A percentile compares a stretch with the other conserved stretches of the same genome.
phyloP scores from a whole-genome alignment of 1,284 basidiomycete genomes.

The Schizophyllum amplum region DNA sequence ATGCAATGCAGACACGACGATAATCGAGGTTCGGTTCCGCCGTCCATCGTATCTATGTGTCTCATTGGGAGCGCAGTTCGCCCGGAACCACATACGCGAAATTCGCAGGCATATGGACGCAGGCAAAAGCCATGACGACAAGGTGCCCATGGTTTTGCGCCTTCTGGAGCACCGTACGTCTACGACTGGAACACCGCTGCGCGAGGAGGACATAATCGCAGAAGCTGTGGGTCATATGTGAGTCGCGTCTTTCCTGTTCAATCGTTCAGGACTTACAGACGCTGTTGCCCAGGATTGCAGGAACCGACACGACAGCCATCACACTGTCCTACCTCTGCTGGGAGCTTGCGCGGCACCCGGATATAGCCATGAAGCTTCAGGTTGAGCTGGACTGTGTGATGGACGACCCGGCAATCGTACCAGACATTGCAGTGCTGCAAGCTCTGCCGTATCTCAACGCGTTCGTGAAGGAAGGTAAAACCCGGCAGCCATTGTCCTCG shows the following conservation, averaged over 20 bases:
- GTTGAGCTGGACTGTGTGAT: constrained; percentile 7
- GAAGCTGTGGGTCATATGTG: neutral
- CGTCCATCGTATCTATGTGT: too few species aligned
- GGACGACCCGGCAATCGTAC: constrained; percentile 4
- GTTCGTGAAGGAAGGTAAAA: constrained; percentile 8
- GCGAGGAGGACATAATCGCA: neutral
- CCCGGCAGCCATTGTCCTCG: neutral
- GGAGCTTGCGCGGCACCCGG: constrained; percentile 3
- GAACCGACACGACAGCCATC: constrained; percentile 3
- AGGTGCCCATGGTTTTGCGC: neutral
- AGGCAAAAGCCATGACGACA: neutral
- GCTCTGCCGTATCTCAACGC: constrained; percentile 6
- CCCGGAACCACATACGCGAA: neutral
- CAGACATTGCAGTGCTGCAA: constrained; percentile 2
- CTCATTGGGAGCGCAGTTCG: neutral
- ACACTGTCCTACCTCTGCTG: constrained; percentile 6
- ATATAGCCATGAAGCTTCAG: constrained; percentile 3
- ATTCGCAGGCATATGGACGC: neutral
- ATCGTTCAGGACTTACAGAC: neutral
- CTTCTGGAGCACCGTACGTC: neutral
- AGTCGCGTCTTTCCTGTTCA: neutral
- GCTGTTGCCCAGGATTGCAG: constrained; percentile 1
- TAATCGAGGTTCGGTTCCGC: neutral
- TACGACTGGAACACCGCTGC: neutral
- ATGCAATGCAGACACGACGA: neutral